Base-by-base conservation (phyloP, 2,329 filamentous ascomycete genomes). In the Domatiomyces globalis region DNA sequence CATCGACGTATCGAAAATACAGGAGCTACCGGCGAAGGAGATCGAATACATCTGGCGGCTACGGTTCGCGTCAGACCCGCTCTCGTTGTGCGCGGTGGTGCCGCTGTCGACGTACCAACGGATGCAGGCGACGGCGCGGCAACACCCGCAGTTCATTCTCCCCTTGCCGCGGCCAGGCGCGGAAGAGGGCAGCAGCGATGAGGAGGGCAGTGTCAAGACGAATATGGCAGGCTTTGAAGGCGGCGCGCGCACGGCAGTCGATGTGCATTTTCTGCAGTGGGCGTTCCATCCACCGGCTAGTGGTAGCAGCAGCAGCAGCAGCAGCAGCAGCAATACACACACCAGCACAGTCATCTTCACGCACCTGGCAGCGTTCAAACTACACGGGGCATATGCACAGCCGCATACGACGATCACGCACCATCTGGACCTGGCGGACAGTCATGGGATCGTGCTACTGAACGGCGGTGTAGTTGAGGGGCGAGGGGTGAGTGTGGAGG, bases 211-310 rank as follows among this genome's bases (percentile, higher is more conserved):
- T 52, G 33, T 10, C 12, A 12, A 39, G 33, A 8, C 39, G 4
- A 19, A 36, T 12, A 46, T n/a, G 6, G 2, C 12, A n/a, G n/a
- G n/a, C n/a, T n/a, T n/a, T n/a, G n/a, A n/a, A n/a, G n/a, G n/a
- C n/a, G n/a, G n/a, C n/a, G n/a, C 48, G 2, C 39, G 52, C 4
- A 55, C 59, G n/a, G 87, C 86, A 49, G 87, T 88, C 46, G 92
- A 96, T 68, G 88, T 98, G 45, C 92, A 98, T 69, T 95, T 94
- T 67, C 70, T 98, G 56, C 90, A 98, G 69, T 98, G 94, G 87
- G 85, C 85, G 0, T 95, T 95, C 68, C 89, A 94, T 54, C 76
- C 81, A 0, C 72, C 74, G 2, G 55, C 57, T 4, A 52, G 56
- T n/a, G 45, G 62, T 18, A 55, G 60, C 5, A 58, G 62, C 1